These are phyloP conservation scores for Wilcoxina mikolae DNA, from an alignment of 495 filamentous ascomycete species.

Conservation along the genomic window DNA sequence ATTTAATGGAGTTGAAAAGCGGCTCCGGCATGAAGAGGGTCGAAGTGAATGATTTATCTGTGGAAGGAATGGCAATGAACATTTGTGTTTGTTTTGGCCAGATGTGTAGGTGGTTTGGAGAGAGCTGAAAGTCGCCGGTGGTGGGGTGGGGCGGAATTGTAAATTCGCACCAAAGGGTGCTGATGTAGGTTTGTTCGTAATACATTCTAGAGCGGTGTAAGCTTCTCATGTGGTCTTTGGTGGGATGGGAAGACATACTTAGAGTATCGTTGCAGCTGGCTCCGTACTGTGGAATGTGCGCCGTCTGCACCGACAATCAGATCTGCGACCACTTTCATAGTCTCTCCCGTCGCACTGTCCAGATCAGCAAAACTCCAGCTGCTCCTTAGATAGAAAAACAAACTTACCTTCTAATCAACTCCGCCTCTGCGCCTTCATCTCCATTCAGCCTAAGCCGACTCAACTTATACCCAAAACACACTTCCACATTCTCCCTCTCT, in stretches of 20 bases:
- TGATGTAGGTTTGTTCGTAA: conserved; percentile 91
- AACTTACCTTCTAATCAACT: conserved; percentile 16
- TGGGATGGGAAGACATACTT: conserved; percentile 14
- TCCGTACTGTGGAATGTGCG: conserved; percentile 76
- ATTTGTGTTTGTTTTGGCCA: conserved; percentile 88
- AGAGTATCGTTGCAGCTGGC: conserved; percentile 80
- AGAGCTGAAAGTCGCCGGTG: conserved; percentile 54
- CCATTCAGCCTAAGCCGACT: conserved; percentile 67
- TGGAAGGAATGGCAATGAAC: conserved; percentile 92
- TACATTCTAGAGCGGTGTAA: conserved; percentile 70
- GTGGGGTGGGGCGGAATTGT: conserved; percentile 48
- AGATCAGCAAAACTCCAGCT: background rate
- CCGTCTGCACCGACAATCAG: conserved; percentile 92
- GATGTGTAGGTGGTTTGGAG: conserved; percentile 88
- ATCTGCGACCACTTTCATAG: conserved; percentile 72
- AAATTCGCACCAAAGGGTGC: conserved; percentile 96
- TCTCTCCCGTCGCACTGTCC: conserved; percentile 21
- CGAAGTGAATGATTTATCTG: conserved; percentile 87
- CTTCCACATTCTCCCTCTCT: conserved; percentile 64
- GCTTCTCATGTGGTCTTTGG: too few relatives aligned
- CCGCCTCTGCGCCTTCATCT: conserved; percentile 68
- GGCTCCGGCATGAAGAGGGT: conserved; percentile 70
- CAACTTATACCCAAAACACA: conserved; percentile 86
- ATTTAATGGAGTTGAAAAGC: conserved; percentile 42
- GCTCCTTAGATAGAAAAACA: background rate